These are phyloP conservation scores for Trichoderma guizhouense DNA, from an alignment of 2,329 filamentous ascomycete species.

Conservation along the genomic window DNA sequence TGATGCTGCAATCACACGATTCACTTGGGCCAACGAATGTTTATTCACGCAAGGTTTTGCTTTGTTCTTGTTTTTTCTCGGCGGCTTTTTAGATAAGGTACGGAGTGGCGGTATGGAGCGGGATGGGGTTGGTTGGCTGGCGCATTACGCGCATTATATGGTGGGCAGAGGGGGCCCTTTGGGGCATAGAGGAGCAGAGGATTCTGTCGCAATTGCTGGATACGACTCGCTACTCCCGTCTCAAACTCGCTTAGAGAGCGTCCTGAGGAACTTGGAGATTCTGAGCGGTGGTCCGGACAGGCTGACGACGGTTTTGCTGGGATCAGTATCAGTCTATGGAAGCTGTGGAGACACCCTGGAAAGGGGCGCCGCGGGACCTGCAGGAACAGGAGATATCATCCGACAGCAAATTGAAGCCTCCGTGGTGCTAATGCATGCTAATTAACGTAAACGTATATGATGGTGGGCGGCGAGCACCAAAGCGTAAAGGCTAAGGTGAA, in stretches of 20 bases:
- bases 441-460: not conserved
- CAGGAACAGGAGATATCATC: constrained; percentile 14
- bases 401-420: constrained; percentile 8
- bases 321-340: constrained; percentile 6
- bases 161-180: not conserved
- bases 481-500: not conserved
- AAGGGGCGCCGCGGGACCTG: constrained; percentile 16
- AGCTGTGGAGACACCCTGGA: constrained; percentile 17
- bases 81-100: not conserved
- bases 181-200: not conserved
- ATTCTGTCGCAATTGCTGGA: not conserved
- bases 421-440: not conserved
- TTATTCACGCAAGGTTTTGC: not conserved
- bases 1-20: not conserved
- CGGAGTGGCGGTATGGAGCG: not conserved
- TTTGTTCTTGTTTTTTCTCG: not conserved
- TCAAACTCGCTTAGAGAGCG: constrained; percentile 8
- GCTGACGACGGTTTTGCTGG: constrained; percentile 6
- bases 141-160: constrained; percentile 16
- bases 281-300: constrained; percentile 5
- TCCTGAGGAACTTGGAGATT: constrained; percentile 4
- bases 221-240: constrained; percentile 5
- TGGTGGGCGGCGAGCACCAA: not conserved
- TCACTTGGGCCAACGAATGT: not conserved
- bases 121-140: not conserved